Evolutionary conservation across 1,284 basidiomycete species (phyloP).

Genomic region (Leccinum huronense): DNA sequence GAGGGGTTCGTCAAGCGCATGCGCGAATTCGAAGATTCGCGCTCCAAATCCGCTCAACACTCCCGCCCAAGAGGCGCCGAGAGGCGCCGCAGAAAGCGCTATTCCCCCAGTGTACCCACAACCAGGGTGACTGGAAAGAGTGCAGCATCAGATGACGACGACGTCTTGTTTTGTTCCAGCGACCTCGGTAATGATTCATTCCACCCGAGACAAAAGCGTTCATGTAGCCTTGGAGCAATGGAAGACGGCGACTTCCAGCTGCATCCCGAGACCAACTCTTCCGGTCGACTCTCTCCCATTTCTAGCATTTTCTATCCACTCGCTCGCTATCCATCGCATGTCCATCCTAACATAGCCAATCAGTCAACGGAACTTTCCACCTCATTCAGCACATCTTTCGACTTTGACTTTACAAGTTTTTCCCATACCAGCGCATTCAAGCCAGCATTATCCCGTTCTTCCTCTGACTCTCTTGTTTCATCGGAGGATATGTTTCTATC

Average conservation of each 20-base stretch:
- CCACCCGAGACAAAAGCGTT: constrained; percentile 38
- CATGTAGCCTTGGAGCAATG: constrained; percentile 44
- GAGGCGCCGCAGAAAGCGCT: constrained; percentile 42
- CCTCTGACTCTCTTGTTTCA: constrained; percentile 39
- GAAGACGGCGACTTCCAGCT: constrained; percentile 32
- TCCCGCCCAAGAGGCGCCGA: constrained; percentile 38
- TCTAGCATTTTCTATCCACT: constrained; percentile 23
- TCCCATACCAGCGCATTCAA: constrained; percentile 29
- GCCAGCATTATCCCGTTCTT: constrained; percentile 24
- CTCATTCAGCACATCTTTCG: constrained; percentile 31
- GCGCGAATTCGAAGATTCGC: constrained; percentile 62
- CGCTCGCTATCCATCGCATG: constrained; percentile 16
- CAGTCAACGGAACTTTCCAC: constrained; percentile 19
- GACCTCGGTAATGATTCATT: constrained; percentile 29
- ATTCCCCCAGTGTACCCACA: constrained; percentile 29
- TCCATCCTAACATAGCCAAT: constrained; percentile 14
- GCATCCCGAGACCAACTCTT: constrained; percentile 14
- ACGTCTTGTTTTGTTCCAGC: constrained; percentile 53
- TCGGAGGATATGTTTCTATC: constrained; percentile 34
- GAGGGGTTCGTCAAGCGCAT: constrained; percentile 69
- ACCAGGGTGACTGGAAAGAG: constrained; percentile 13
- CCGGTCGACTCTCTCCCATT: constrained; percentile 29
- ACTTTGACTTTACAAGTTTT: constrained; percentile 23
- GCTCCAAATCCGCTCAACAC: constrained; percentile 41
- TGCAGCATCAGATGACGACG: constrained; percentile 44